Base-by-base conservation (phyloP, 2,329 filamentous ascomycete species). In the Penicillium digitatum region DNA sequence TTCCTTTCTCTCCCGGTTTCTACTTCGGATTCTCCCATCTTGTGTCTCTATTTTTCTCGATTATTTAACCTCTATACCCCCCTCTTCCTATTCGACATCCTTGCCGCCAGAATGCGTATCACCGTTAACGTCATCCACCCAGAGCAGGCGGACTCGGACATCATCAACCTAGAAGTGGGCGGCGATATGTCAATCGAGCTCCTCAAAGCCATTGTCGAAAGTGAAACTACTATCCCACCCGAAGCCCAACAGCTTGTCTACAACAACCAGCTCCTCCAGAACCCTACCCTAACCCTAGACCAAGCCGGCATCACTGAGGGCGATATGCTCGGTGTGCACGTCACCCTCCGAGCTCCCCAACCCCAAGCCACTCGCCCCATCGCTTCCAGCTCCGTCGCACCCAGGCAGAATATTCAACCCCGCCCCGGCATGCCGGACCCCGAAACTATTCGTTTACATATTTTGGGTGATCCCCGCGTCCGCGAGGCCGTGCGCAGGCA, bases 281-380 rank as follows among this genome's bases (percentile, higher is more conserved):
- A 91, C 74, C 87, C 92, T 66, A 75, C 82, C 55, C 88, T 91
- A 72, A 96, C 91, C 3, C 82, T 99, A 69, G 84, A 91, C 63
- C 82, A 93, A 66, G 82, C 92, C 31, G 83, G 87, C 39, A 88
- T 99, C 65, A 83, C 80, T 46, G 90, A 97, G 75, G 90, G 90
- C 52, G 94, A 96, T 69, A 92, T 99, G 89, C 79, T 99, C 61
- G 90, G 89, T 29, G 82, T 97, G 63, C 88, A 95, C 70, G 87
- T 96, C 62, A 66, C 63, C 54, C 56, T 69, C 29, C 69, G 68
- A 31, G 60, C 60, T 32, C 64, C 66, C n/a, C 66, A 63, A 38
- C 71, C 66, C 35, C 64, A 70, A 55, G 55, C 66, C 43, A 39
- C 53, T 49, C 55, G 69, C 63, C 66, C 59, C 52, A 64, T 64